Evolutionary conservation across 78 protist genomes (phyloP), one percentile per base, ranked within the genome.

Genomic region (Acrasis kona): DNA sequence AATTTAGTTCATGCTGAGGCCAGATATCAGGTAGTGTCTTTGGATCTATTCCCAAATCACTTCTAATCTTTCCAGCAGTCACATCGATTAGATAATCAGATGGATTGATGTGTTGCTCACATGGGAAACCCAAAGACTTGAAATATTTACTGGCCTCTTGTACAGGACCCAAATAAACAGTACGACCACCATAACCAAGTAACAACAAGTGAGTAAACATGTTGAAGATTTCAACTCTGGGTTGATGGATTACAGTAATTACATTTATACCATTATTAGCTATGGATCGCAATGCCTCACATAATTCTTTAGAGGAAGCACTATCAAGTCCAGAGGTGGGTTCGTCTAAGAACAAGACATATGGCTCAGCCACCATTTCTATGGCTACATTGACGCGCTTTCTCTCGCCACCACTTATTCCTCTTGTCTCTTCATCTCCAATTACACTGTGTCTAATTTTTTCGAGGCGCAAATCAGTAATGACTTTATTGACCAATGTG

Each of bases 401-500:
- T 42, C 82, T 36, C 58, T 87, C 91, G 28, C 91, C 91, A 31
- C 90, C 91, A 2, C 87, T 82, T 1, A 87, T 77, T 32, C 91
- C 91, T 42, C 90, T n/a, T n/a, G n/a, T n/a, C n/a, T n/a, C n/a
- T n/a, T n/a, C n/a, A n/a, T n/a, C n/a, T n/a, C n/a, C n/a, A n/a
- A n/a, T n/a, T n/a, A n/a, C n/a, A n/a, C n/a, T n/a, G n/a, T n/a
- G n/a, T n/a, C n/a, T n/a, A n/a, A n/a, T n/a, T n/a, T n/a, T n/a
- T n/a, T n/a, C n/a, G n/a, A n/a, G n/a, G n/a, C n/a, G n/a, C n/a
- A n/a, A n/a, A n/a, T n/a, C n/a, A n/a, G n/a, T n/a, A n/a, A n/a
- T n/a, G n/a, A n/a, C n/a, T n/a, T n/a, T n/a, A n/a, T n/a, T n/a
- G n/a, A n/a, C n/a, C n/a, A n/a, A n/a, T n/a, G n/a, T n/a, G n/a